Evolutionary conservation across 108 stramenopile species (phyloP).

Genomic region (Mayamaea pseudoterrestris): DNA sequence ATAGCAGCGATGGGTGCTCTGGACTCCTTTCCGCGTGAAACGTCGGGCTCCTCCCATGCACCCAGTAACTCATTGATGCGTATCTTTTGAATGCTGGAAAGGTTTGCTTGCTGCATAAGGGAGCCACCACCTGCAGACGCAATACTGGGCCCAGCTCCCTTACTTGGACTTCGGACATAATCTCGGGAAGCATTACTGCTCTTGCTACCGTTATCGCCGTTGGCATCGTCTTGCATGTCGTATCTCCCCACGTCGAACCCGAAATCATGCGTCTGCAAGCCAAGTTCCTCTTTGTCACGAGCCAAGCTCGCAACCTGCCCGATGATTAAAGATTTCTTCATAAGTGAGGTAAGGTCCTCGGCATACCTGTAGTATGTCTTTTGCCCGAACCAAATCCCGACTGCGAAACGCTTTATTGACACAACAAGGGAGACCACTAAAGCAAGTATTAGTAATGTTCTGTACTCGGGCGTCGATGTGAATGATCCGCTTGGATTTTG

Average conservation of each 20-base stretch:
- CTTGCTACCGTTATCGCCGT: not conserved
- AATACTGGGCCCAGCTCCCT: not conserved
- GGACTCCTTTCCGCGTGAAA: not conserved
- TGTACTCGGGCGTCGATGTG: slow-evolving; percentile 1
- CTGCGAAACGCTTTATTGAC: slow-evolving; percentile 43
- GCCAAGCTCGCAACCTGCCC: slow-evolving; percentile 34
- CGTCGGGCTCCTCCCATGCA: not conserved
- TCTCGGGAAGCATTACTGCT: not conserved
- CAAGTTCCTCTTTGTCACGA: slow-evolving; percentile 2
- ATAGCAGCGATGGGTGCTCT: slow-evolving; percentile 18
- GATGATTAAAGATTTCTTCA: slow-evolving; percentile 50
- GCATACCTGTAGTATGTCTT: slow-evolving; percentile 24
- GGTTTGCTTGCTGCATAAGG: not conserved
- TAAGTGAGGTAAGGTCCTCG: slow-evolving; percentile 31
- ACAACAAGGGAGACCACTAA: slow-evolving; percentile 33
- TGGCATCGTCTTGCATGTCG: not conserved
- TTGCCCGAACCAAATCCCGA: slow-evolving; percentile 45
- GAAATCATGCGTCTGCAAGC: not conserved
- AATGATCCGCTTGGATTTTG: slow-evolving; percentile 32
- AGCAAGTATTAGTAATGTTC: slow-evolving; percentile 22
- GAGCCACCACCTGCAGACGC: not conserved
- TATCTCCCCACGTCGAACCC: not conserved
- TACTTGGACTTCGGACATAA: not conserved
- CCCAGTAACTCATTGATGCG: slow-evolving; percentile 5
- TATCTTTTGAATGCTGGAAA: too few relatives aligned